phyloP scores from a whole-genome alignment of 352 stramenopile genomes.

The Pythium coloratum region DNA sequence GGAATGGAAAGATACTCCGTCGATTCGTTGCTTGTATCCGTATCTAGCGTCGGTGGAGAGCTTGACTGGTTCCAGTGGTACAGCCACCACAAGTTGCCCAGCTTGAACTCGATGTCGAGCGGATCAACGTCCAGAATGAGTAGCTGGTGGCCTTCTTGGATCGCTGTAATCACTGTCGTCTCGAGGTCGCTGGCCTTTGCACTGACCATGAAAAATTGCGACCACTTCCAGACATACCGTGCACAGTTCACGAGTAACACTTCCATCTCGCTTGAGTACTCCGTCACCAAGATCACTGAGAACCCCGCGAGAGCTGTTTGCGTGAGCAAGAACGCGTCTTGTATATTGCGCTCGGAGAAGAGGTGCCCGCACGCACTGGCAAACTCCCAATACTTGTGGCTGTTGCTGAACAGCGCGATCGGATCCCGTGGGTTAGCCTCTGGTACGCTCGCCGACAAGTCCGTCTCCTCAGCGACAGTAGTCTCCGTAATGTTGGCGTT shows the following conservation, averaged over 20 bases:
- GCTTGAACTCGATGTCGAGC: conserved; percentile 29
- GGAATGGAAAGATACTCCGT: not conserved
- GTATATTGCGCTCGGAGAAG: conserved; percentile 49
- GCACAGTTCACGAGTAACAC: conserved; percentile 44
- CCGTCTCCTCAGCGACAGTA: not conserved
- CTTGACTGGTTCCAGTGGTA: conserved; percentile 34
- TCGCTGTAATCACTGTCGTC: conserved; percentile 31
- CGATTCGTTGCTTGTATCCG: not conserved
- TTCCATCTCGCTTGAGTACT: conserved; percentile 41
- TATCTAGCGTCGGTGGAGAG: not conserved
- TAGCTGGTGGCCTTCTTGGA: conserved; percentile 51
- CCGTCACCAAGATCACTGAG: conserved; percentile 43
- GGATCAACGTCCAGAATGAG: conserved; percentile 61
- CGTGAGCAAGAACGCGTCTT: conserved; percentile 44
- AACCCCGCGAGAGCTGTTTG: conserved; percentile 30
- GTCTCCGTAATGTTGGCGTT: not conserved
- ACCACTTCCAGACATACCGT: conserved; percentile 43
- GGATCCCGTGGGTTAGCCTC: not conserved
- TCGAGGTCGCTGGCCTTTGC: conserved; percentile 38
- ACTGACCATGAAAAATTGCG: conserved; percentile 44
- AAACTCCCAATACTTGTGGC: conserved; percentile 28
- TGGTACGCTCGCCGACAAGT: not conserved
- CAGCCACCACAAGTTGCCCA: conserved; percentile 21
- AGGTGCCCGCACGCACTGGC: conserved; percentile 28
- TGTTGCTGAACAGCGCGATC: conserved; percentile 4